Conservation (phyloP, 2,329 filamentous ascomycete species). For the Neofusicoccum laricinum region DNA sequence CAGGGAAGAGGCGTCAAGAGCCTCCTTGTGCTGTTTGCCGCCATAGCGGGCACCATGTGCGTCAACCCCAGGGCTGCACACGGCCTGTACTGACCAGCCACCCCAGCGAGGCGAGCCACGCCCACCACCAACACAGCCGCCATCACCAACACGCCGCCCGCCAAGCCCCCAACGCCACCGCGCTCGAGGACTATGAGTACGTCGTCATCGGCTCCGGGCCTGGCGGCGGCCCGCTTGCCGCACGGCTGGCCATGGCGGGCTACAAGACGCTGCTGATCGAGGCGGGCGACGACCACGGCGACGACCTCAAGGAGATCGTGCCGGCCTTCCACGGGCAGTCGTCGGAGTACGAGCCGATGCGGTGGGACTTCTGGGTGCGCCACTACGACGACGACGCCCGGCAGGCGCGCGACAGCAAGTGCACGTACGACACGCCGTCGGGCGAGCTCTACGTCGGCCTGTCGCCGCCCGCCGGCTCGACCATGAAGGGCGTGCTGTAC, state of each 20-base stretch:
- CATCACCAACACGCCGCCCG: no score
- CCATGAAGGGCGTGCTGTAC: slow-evolving; percentile 54
- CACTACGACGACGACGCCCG: slow-evolving; percentile 57
- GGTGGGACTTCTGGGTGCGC: slow-evolving; percentile 63
- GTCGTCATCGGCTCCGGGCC: slow-evolving; percentile 61
- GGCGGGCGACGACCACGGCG: slow-evolving; percentile 57
- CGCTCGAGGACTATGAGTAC: slow-evolving; percentile 52
- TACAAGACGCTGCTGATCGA: slow-evolving; percentile 60
- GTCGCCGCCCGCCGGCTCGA: slow-evolving; percentile 52
- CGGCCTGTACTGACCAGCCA: no score
- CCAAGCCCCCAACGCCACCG: no score
- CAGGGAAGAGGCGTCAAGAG: no score
- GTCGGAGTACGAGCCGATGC: slow-evolving; percentile 56
- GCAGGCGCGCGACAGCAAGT: slow-evolving; percentile 59
- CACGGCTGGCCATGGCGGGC: slow-evolving; percentile 57
- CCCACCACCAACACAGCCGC: no score
- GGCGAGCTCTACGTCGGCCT: slow-evolving; percentile 54
- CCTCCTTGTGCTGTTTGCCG: no score
- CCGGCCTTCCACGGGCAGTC: slow-evolving; percentile 53
- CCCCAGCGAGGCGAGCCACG: no score
- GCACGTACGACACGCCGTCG: slow-evolving; percentile 53
- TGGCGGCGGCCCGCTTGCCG: slow-evolving; percentile 58
- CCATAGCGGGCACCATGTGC: no score
- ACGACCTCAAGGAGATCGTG: slow-evolving; percentile 49
- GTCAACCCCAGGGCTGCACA: no score